phyloP scores from a whole-genome alignment of 2,329 filamentous ascomycete species.

The Fusarium sp. region DNA sequence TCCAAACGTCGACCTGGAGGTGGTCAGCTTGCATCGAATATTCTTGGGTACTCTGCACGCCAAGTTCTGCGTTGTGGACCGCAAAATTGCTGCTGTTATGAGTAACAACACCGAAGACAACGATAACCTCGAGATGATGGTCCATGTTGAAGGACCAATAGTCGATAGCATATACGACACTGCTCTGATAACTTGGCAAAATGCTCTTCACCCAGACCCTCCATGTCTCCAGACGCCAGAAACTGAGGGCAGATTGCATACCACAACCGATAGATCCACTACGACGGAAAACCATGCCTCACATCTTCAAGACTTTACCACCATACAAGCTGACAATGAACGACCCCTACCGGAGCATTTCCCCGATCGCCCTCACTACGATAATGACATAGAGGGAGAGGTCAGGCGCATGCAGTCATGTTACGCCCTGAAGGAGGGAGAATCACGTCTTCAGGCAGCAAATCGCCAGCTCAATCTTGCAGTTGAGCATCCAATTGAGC shows the following conservation, averaged over 20 bases:
- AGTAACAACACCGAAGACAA: constrained; percentile 86
- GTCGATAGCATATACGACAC: constrained; percentile 82
- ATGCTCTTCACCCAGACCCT: constrained; percentile 53
- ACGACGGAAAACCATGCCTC: background rate
- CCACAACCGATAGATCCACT: background rate
- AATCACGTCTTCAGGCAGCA: constrained; percentile 67
- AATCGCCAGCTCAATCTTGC: constrained; percentile 74
- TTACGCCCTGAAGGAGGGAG: constrained; percentile 60
- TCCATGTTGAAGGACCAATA: constrained; percentile 78
- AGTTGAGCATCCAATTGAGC: constrained; percentile 59
- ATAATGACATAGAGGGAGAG: constrained; percentile 69
- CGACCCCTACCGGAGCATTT: constrained; percentile 63
- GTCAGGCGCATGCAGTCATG: constrained; percentile 69
- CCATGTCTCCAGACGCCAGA: constrained; percentile 8
- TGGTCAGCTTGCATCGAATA: constrained; percentile 77
- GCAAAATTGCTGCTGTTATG: constrained; percentile 74
- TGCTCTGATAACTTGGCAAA: constrained; percentile 77
- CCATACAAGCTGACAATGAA: background rate
- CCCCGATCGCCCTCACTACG: constrained; percentile 70
- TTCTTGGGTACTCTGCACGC: constrained; percentile 79
- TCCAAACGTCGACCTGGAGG: constrained; percentile 76
- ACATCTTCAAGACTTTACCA: background rate
- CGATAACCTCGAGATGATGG: constrained; percentile 84
- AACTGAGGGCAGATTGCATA: background rate
- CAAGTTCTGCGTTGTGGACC: constrained; percentile 82